phyloP scores from a whole-genome alignment of 345 rosid species.

The Combretum micranthum region DNA sequence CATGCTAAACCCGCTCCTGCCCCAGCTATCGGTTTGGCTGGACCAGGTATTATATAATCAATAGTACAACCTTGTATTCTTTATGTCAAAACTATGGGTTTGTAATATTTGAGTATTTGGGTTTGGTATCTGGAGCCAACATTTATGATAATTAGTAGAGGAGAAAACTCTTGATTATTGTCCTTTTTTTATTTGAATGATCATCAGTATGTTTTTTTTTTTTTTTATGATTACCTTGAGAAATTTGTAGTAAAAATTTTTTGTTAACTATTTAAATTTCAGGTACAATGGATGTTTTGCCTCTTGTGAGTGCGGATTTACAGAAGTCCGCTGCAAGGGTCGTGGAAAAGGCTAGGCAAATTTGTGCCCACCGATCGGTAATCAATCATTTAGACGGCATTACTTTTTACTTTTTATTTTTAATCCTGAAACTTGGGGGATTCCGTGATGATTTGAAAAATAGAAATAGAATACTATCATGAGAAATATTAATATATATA shows the following conservation, averaged over 20 bases:
- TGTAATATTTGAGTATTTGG: background rate
- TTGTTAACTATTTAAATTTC: background rate
- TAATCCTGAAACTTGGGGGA: too few relatives aligned
- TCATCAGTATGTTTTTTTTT: too few relatives aligned
- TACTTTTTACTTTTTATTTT: background rate
- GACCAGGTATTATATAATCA: constrained; percentile 23
- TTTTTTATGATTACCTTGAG: background rate
- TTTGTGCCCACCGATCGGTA: constrained; percentile 59
- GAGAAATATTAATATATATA: too few relatives aligned
- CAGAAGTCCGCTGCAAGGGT: constrained; percentile 57
- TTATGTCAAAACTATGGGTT: background rate
- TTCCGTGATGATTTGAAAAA: background rate
- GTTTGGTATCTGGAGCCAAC: background rate
- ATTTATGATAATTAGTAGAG: too few relatives aligned
- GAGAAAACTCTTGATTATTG: too few relatives aligned
- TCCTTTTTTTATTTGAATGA: too few relatives aligned
- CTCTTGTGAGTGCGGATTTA: constrained; percentile 63
- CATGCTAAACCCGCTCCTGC: constrained; percentile 38
- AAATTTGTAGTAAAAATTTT: too few relatives aligned
- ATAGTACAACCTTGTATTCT: background rate
- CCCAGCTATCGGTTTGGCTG: constrained; percentile 25
- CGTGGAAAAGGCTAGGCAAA: constrained; percentile 50
- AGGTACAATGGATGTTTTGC: constrained; percentile 71
- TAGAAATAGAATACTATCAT: background rate
- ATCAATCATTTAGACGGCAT: background rate